Evolutionary conservation across 805 yeast species (phyloP).

Genomic region (Starmerella kuoi): DNA sequence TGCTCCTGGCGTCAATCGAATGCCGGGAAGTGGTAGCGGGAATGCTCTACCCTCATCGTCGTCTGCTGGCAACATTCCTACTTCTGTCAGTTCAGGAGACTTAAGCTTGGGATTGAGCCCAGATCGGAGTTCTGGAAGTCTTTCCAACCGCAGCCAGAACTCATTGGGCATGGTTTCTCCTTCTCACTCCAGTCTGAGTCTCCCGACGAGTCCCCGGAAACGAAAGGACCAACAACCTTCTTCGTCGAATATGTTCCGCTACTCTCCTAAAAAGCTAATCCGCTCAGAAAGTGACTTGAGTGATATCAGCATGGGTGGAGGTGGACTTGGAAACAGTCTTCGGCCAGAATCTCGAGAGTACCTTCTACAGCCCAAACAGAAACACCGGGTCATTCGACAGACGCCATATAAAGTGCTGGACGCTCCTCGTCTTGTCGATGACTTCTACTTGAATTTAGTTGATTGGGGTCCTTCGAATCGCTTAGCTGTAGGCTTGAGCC

Average conservation of each 20-base stretch:
- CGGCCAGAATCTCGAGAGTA: slow-evolving; percentile 75
- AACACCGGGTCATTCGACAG: slow-evolving; percentile 62
- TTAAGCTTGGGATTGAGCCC: neutral
- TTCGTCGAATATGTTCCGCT: slow-evolving; percentile 37
- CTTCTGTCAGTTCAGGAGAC: neutral
- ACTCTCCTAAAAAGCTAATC: slow-evolving; percentile 12
- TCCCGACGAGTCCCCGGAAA: slow-evolving; percentile 20
- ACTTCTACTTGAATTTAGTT: slow-evolving; percentile 77
- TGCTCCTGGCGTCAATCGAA: neutral
- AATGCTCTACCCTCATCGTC: neutral
- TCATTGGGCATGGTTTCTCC: neutral
- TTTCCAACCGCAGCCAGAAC: slow-evolving; percentile 1
- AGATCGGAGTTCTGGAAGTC: slow-evolving; percentile 1
- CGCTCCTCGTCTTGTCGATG: slow-evolving; percentile 92
- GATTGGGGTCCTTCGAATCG: slow-evolving; percentile 93
- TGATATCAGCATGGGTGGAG: slow-evolving; percentile 15
- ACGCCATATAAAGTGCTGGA: slow-evolving; percentile 88
- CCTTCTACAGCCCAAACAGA: slow-evolving; percentile 69
- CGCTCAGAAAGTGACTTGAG: slow-evolving; percentile 17
- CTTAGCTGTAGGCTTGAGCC: slow-evolving; percentile 80
- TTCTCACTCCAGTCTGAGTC: slow-evolving; percentile 12
- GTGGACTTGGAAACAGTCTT: slow-evolving; percentile 32
- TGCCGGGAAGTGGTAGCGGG: neutral
- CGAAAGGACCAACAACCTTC: slow-evolving; percentile 27
- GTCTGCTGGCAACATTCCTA: neutral